Conservation (phyloP, 2,329 filamentous ascomycete species). For the Aspergillus tubingensis region DNA sequence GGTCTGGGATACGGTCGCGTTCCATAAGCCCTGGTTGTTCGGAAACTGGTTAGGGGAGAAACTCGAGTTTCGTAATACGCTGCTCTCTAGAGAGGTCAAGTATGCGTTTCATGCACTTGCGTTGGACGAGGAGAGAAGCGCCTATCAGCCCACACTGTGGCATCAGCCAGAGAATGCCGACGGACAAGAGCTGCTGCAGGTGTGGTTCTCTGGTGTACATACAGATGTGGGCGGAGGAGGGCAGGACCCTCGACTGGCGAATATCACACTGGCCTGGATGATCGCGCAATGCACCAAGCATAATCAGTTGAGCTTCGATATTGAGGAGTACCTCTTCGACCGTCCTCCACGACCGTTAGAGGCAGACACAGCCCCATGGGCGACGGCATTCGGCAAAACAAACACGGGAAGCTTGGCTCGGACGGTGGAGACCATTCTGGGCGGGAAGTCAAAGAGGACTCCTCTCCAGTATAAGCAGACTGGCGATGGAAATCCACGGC, state of each 20-base stretch:
- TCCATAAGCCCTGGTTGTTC: constrained; percentile 21
- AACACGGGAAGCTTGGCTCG: constrained; percentile 9
- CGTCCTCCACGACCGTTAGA: constrained; percentile 11
- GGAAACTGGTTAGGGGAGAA: constrained; percentile 21
- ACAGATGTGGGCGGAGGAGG: constrained; percentile 50
- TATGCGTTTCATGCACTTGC: constrained; percentile 50
- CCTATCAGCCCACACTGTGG: constrained; percentile 47
- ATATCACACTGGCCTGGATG: constrained; percentile 61
- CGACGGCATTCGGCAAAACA: constrained; percentile 16
- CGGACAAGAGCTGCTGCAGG: constrained; percentile 47
- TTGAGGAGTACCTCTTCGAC: constrained; percentile 23
- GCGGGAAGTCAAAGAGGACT: constrained; percentile 15
- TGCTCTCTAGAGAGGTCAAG: constrained; percentile 40
- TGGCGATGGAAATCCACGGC: not conserved
- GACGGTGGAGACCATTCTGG: constrained; percentile 13
- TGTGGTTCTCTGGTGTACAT: constrained; percentile 53
- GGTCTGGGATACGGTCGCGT: constrained; percentile 49
- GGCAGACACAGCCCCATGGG: constrained; percentile 16
- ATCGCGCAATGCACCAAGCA: constrained; percentile 47
- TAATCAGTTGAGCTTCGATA: constrained; percentile 24
- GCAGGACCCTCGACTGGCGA: constrained; percentile 44
- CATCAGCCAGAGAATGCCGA: constrained; percentile 44
- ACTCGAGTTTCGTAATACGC: constrained; percentile 42
- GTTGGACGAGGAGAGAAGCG: constrained; percentile 45
- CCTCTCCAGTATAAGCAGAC: constrained; percentile 18